Evolutionary conservation across 306 rosid species (phyloP), one percentile per base, ranked within the genome.

Genomic region (Vigna radiata): DNA sequence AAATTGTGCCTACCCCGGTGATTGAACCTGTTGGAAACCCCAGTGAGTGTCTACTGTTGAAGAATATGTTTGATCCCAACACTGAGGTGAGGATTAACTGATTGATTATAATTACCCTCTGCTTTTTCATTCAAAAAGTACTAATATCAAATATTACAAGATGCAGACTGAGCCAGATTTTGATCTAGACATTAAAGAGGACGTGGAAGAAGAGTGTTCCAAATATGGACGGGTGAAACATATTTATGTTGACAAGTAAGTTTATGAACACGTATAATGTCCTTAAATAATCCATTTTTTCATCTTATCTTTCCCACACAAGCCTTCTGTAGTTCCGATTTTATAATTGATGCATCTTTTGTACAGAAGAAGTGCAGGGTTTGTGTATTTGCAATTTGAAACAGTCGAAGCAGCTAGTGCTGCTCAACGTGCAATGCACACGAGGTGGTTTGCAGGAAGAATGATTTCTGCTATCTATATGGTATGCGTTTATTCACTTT

Each of bases 201-300:
- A 95, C 70, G 99, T 95, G 11, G 97, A 91, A 81, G 99, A 91
- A 65, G 99, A 95, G 83, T 95, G 99, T 63, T 92, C 97, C 50
- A 95, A 92, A 82, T 92, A 77, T 80, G 99, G 99, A 46, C 88
- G 84, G 52, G 99, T 95, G 87, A 86, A 87, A 83, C 97, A 95
- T 88, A 90, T 90, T 27, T 84, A 87, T 65, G 99, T 95, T 31
- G 99, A 95, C 82, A 95, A 89, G 99, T 95, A 86, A 81, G 96
- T 81, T 64, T 41, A 25, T 67, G 39, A 70, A 48, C 29, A 27
- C 31, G 3, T 56, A 19, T 29, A 49, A 56, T 5, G 53, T 43
- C 36, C 64, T 9, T 59, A 46, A 14, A 13, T 79, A 31, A 10
- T 53, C 19, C 39, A 8, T 64, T 85, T 50, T 18, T 7, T 59